Conservation (phyloP, 2,329 filamentous ascomycete species). For the Furcasterigmium sp. region DNA sequence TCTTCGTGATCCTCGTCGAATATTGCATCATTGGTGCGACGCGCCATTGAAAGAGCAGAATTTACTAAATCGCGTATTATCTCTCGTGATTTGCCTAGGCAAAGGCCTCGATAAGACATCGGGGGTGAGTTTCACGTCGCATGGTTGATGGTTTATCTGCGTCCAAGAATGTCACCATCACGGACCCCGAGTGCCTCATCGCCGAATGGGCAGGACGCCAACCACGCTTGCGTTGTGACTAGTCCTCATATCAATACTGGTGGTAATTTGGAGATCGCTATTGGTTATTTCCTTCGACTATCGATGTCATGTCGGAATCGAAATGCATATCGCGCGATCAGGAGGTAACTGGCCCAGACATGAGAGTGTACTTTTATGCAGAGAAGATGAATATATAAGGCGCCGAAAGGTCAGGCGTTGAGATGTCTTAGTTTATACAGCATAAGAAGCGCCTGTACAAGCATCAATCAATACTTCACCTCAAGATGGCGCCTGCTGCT, state of each 20-base stretch:
- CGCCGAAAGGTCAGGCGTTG: neutral
- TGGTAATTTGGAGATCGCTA: neutral
- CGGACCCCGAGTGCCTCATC: neutral
- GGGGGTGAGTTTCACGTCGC: neutral
- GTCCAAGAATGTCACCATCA: slow-evolving; percentile 4
- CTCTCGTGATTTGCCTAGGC: too few relatives aligned
- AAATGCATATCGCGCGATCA: neutral
- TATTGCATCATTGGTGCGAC: slow-evolving; percentile 6
- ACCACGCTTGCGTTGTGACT: neutral
- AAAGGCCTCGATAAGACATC: too few relatives aligned
- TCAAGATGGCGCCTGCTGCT: slow-evolving; percentile 10
- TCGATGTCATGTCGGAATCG: neutral
- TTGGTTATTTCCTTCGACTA: neutral
- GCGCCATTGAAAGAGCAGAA: neutral
- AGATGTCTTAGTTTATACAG: neutral
- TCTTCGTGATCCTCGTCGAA: slow-evolving; percentile 8
- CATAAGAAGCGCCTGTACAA: neutral
- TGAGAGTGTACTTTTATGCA: too few relatives aligned
- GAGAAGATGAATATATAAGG: neutral
- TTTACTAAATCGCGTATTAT: neutral
- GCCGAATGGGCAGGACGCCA: slow-evolving; percentile 2
- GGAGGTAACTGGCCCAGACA: neutral
- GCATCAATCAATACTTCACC: neutral
- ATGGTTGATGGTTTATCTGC: neutral
- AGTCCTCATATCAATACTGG: neutral